Percentiles rank a stretch among this genome's conserved stretches.
Conservation (phyloP, 345 rosid species). For the Cochlearia excelsa region DNA sequence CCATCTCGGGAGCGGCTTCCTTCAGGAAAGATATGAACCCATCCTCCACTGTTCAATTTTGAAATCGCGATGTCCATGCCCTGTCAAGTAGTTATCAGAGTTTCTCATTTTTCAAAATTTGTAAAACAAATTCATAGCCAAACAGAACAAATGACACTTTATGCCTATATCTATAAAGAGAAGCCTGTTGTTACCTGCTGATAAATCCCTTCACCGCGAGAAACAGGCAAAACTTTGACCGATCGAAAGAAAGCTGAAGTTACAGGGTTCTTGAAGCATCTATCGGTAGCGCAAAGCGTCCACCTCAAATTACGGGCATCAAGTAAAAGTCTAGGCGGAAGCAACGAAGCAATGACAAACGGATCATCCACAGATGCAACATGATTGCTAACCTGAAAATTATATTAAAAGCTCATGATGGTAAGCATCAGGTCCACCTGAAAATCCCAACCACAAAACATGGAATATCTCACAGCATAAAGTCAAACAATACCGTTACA, state of each 20-base stretch:
- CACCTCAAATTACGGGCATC: conserved; percentile 88
- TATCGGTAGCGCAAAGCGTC: conserved; percentile 95
- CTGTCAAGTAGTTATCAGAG: conserved; percentile 34
- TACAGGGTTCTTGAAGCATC: conserved; percentile 84
- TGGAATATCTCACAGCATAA: background rate
- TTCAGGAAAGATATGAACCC: conserved; percentile 99
- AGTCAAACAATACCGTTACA: conserved; percentile 59
- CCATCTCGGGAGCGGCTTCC: conserved; percentile 95
- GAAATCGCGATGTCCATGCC: conserved; percentile 97
- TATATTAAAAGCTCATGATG: background rate
- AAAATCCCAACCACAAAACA: conserved; percentile 15
- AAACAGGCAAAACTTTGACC: conserved; percentile 85
- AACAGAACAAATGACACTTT: background rate
- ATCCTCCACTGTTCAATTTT: conserved; percentile 80
- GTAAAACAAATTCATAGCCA: background rate
- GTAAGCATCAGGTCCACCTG: conserved; percentile 7
- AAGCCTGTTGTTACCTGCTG: conserved; percentile 61
- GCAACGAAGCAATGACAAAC: conserved; percentile 81
- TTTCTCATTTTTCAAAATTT: background rate
- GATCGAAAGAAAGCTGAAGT: conserved; percentile 83
- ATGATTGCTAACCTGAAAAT: conserved; percentile 84
- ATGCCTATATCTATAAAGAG: background rate
- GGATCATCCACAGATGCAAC: conserved; percentile 98
- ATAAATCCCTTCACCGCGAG: conserved; percentile 94
- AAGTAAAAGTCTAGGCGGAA: conserved; percentile 73